phyloP scores from a whole-genome alignment of 768 basidiomycete genomes.

The Lactifluus subvellereus region DNA sequence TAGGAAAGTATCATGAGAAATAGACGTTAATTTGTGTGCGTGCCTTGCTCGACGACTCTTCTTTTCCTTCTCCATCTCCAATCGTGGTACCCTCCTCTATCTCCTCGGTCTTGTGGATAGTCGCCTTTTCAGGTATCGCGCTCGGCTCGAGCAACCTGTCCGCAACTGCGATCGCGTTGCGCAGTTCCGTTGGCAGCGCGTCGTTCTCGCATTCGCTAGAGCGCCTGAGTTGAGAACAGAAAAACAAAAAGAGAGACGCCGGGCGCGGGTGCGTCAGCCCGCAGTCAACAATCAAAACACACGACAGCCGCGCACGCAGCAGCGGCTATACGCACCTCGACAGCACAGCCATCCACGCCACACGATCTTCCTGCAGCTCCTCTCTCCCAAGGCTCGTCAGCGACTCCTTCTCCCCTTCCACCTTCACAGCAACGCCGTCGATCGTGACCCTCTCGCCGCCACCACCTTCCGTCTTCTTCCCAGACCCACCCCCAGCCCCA shows the following conservation, averaged over 20 bases:
- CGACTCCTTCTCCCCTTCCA: slow-evolving; percentile 72
- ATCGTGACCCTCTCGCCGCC: slow-evolving; percentile 36
- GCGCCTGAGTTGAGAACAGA: slow-evolving; percentile 32
- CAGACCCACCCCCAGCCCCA: neutral
- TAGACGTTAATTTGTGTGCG: neutral
- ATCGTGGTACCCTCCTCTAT: slow-evolving; percentile 8
- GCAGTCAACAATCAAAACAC: slow-evolving; percentile 9
- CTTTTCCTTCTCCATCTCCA: slow-evolving; percentile 12
- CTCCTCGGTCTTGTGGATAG: slow-evolving; percentile 24
- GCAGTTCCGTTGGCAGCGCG: slow-evolving; percentile 54
- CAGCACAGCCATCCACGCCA: slow-evolving; percentile 59
- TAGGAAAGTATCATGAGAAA: neutral
- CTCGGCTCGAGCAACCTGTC: slow-evolving; percentile 49
- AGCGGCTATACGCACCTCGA: slow-evolving; percentile 45
- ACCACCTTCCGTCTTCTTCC: slow-evolving; percentile 29
- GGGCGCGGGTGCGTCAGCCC: neutral
- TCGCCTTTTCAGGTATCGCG: slow-evolving; percentile 20
- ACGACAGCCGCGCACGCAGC: slow-evolving; percentile 8
- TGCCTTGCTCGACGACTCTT: slow-evolving; percentile 20
- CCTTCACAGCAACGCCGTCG: slow-evolving; percentile 36
- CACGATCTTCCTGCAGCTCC: slow-evolving; percentile 67
- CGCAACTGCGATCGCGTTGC: slow-evolving; percentile 53
- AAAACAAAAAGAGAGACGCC: no score
- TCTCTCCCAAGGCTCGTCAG: slow-evolving; percentile 66
- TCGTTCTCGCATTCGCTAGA: slow-evolving; percentile 48